Percentiles rank a stretch among this genome's conserved stretches.
phyloP scores from a whole-genome alignment of 2,329 filamentous ascomycete species.

The Bertia moriformis region DNA sequence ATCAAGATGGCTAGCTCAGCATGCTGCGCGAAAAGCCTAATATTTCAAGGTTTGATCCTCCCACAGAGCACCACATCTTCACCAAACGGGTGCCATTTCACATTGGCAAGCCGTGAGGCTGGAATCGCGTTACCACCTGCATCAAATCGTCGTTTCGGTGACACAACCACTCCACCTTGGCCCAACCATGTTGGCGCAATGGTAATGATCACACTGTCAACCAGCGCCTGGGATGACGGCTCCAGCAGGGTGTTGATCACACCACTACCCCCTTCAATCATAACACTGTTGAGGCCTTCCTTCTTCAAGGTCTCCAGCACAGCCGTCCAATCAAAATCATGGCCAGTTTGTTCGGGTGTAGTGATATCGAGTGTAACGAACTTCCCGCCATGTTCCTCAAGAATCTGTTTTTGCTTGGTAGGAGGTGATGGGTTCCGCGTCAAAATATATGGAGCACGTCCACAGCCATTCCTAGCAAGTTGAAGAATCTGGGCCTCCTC shows the following conservation, averaged over 20 bases:
- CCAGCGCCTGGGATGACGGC: constrained; percentile 38
- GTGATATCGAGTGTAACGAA: constrained; percentile 12
- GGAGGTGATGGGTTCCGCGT: constrained; percentile 31
- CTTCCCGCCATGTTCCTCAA: constrained; percentile 28
- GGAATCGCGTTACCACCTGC: constrained; percentile 35
- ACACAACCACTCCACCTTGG: constrained; percentile 64
- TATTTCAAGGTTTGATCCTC: constrained; percentile 21
- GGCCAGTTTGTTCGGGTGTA: constrained; percentile 11
- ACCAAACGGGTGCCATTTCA: constrained; percentile 65
- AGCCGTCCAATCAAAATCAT: constrained; percentile 45
- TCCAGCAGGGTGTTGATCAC: constrained; percentile 73
- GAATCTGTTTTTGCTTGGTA: constrained; percentile 23
- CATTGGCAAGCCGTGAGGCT: constrained; percentile 49
- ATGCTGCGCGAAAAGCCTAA: too few relatives aligned
- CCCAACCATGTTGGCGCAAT: constrained; percentile 87
- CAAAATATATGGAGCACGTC: constrained; percentile 62
- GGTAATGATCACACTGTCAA: constrained; percentile 73
- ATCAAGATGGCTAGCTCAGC: too few relatives aligned
- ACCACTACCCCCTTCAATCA: constrained; percentile 77
- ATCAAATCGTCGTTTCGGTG: constrained; percentile 43
- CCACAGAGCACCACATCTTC: constrained; percentile 76
- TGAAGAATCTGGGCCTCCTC: constrained; percentile 49
- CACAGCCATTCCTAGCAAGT: constrained; percentile 47
- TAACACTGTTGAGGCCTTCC: constrained; percentile 60
- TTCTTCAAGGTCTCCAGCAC: constrained; percentile 42